These are phyloP conservation scores for Quaeritorhiza haematococci DNA, from an alignment of 371 early-diverging fungal species.

Conservation along the genomic window DNA sequence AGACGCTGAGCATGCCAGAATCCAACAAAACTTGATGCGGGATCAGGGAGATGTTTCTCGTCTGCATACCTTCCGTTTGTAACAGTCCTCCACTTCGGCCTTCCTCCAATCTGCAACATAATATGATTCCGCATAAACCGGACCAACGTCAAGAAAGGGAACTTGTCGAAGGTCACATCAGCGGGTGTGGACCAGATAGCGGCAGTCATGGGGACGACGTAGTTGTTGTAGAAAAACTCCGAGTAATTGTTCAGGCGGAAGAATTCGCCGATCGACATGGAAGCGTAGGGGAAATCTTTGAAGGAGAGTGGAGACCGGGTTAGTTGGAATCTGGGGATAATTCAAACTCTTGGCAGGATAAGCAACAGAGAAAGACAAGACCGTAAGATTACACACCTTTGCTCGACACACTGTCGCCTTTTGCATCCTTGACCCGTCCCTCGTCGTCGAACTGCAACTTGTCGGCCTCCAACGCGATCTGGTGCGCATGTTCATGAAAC, in stretches of 20 bases:
- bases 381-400: neutral
- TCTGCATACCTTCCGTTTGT: constrained; percentile 33
- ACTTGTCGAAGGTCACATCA: constrained; percentile 44
- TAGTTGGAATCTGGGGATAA: constrained; percentile 12
- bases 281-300: constrained; percentile 12
- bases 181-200: constrained; percentile 60
- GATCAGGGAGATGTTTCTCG: neutral
- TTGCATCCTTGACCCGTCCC: constrained; percentile 16
- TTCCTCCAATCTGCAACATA: constrained; percentile 41
- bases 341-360: neutral
- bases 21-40: neutral
- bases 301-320: no score
- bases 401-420: neutral
- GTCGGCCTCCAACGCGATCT: constrained; percentile 37
- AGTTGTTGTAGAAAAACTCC: constrained; percentile 48
- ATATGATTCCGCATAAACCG: constrained; percentile 60
- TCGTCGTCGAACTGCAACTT: constrained; percentile 25
- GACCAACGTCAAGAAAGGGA: constrained; percentile 51
- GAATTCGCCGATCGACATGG: constrained; percentile 44
- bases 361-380: neutral
- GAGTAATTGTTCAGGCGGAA: constrained; percentile 42
- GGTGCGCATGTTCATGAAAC: constrained; percentile 47
- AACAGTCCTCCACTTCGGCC: constrained; percentile 57
- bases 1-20: neutral
- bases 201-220: constrained; percentile 56